Evolutionary conservation across 768 basidiomycete genomes (phyloP), one percentile per base, ranked within the genome.

Genomic region (Rhizopogon salebrosus): DNA sequence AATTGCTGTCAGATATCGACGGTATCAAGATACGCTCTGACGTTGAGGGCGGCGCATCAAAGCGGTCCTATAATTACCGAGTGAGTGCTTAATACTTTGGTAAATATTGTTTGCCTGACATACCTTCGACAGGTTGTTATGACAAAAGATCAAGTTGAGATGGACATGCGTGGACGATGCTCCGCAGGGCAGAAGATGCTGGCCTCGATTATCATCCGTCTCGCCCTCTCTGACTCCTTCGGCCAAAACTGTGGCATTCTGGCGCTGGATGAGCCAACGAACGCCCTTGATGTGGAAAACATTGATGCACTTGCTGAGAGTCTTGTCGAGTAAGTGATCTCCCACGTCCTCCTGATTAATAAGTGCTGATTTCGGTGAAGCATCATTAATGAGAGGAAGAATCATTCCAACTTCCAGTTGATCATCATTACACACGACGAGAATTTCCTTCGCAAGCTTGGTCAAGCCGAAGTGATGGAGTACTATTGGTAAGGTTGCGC

Each of bases 111-210:
- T 43, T 43, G 45, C 49, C 55, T 62, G 51, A 71, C 48, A 34
- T 49, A 29, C 16, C 31, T 18, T 20, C 14, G 23, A 56, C 66
- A 95, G 93, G 93, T 98, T 54, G 95, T 98, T 58, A 98, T 99
- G 95, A 92, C 89, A 49, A 99, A 99, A 73, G 95, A 98, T 66
- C 89, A 94, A 63, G 95, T 98, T 6, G 95, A 98, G 70, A 94
- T 99, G 90, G 97, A 98, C 70, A 99, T 99, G 97, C 85, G 97
- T 52, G 97, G 97, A 23, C 84, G 97, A 57, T 99, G 97, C 71
- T 94, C 91, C 14, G 97, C 97, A 1, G 97, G 97, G 0, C 97
- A 99, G 72, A 99, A 99, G 73, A 98, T 98, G 80, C 74, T 99
- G 54, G 97, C 95, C 9, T 95, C 92, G 20, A 98, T 98, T 69